These are phyloP conservation scores for Rubroboletus satanas DNA, from an alignment of 768 basidiomycete genomes.

Conservation along the genomic window DNA sequence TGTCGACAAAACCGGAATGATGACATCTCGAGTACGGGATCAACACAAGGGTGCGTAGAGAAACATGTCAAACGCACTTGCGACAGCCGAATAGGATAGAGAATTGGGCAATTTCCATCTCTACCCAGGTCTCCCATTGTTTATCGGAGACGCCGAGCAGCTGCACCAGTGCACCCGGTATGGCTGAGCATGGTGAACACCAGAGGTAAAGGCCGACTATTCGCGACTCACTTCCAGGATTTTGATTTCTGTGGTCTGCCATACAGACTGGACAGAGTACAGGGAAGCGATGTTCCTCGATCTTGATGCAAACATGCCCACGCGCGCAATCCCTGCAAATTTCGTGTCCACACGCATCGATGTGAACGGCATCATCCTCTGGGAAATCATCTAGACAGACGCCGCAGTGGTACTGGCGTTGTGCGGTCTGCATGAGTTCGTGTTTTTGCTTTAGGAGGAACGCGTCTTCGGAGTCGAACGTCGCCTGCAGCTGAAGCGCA, in stretches of 20 bases:
- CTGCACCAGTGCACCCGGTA: slow-evolving; percentile 37
- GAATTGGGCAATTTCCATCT: slow-evolving; percentile 43
- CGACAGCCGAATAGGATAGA: slow-evolving; percentile 46
- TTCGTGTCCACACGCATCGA: slow-evolving; percentile 45
- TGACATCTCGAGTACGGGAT: slow-evolving; percentile 40
- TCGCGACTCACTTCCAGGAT: slow-evolving; percentile 29
- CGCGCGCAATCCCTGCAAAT: slow-evolving; percentile 54
- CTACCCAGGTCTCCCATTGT: slow-evolving; percentile 41
- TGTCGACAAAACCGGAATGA: slow-evolving; percentile 49
- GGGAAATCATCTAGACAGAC: slow-evolving; percentile 52
- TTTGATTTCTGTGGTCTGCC: slow-evolving; percentile 29
- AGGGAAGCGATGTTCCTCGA: slow-evolving; percentile 54
- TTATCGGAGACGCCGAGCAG: slow-evolving; percentile 43
- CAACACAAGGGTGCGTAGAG: background rate
- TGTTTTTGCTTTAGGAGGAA: slow-evolving; percentile 32
- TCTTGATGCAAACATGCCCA: slow-evolving; percentile 41
- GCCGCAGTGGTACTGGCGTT: slow-evolving; percentile 46
- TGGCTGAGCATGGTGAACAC: slow-evolving; percentile 25
- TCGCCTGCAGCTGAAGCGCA: slow-evolving; percentile 35
- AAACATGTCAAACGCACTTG: slow-evolving; percentile 36
- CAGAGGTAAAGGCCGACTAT: background rate
- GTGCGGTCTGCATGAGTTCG: slow-evolving; percentile 28
- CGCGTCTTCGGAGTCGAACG: slow-evolving; percentile 41
- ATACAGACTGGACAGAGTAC: slow-evolving; percentile 58
- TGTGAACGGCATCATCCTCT: slow-evolving; percentile 39